Conservation (phyloP, 1,284 basidiomycete genomes). For the Kwoniella shivajii region DNA sequence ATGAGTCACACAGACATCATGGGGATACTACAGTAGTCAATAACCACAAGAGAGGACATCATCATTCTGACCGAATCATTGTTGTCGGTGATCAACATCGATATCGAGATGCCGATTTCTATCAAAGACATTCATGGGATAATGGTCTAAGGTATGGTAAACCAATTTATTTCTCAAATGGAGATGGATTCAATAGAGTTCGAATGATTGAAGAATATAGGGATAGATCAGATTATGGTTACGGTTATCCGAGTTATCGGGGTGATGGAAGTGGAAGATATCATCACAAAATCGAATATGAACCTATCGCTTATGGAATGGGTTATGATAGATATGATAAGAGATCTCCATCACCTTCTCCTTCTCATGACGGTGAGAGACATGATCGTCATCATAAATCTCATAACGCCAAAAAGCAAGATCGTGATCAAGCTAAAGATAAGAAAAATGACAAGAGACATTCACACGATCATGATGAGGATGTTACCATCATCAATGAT, state of each 20-base stretch:
- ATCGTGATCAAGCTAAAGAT: background rate
- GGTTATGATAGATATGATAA: slow-evolving; percentile 2
- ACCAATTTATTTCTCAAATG: slow-evolving; percentile 20
- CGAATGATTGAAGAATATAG: slow-evolving; percentile 10
- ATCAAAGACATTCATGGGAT: slow-evolving; percentile 9
- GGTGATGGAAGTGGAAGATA: slow-evolving; percentile 7
- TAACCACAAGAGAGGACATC: slow-evolving; percentile 14
- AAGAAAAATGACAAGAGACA: background rate
- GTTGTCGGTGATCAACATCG: slow-evolving; percentile 17
- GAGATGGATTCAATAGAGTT: slow-evolving; percentile 18
- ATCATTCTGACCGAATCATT: slow-evolving; percentile 17
- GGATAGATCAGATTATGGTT: too few relatives aligned
- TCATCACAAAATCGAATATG: too few relatives aligned
- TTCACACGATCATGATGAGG: background rate
- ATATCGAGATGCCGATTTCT: slow-evolving; percentile 21
- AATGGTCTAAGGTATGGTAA: slow-evolving; percentile 12
- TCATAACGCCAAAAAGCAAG: background rate
- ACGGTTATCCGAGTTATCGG: slow-evolving; percentile 1
- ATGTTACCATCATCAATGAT: background rate
- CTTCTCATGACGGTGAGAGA: background rate
- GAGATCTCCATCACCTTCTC: background rate
- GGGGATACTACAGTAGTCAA: slow-evolving; percentile 14
- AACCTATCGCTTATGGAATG: slow-evolving; percentile 6
- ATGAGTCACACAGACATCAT: slow-evolving; percentile 1
- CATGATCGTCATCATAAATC: background rate